A percentile compares a stretch with the other conserved stretches of the same genome.
These are phyloP conservation scores for Wilcoxina mikolae DNA, from an alignment of 495 filamentous ascomycete genomes.

Conservation along the genomic window DNA sequence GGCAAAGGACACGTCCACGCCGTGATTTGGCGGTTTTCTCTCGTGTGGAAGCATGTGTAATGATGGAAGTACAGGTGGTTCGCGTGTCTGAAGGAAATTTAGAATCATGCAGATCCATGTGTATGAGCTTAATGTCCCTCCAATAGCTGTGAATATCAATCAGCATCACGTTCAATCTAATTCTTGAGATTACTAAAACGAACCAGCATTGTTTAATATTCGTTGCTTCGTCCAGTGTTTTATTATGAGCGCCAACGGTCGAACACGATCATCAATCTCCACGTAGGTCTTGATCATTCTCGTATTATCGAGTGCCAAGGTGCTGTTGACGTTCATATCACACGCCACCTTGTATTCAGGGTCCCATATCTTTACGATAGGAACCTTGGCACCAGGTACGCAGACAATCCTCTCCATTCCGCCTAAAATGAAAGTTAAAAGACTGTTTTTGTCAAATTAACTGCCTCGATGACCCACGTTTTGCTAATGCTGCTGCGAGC, in stretches of 20 bases:
- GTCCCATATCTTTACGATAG: constrained; percentile 98
- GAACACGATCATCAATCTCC: constrained; percentile 76
- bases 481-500: constrained; percentile 67
- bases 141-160: constrained; percentile 47
- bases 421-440: constrained; percentile 38
- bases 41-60: constrained; percentile 64
- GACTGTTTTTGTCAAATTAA: background rate
- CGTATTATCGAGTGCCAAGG: constrained; percentile 84
- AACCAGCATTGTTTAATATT: constrained; percentile 89
- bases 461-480: constrained; percentile 44
- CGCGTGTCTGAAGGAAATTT: constrained; percentile 81
- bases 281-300: constrained; percentile 98
- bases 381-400: constrained; percentile 84
- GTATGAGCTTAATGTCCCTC: constrained; percentile 91
- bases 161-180: constrained; percentile 7
- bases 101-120: constrained; percentile 99
- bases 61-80: constrained; percentile 74
- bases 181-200: constrained; percentile 26
- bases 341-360: constrained; percentile 81
- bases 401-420: constrained; percentile 95
- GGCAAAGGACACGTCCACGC: constrained; percentile 58
- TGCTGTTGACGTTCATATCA: constrained; percentile 98
- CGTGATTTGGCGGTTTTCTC: constrained; percentile 43
- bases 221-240: constrained; percentile 93
- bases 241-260: constrained; percentile 85